Percentiles rank a stretch among this genome's conserved stretches.
Conservation (phyloP, 1,284 basidiomycete species). For the Cryptococcus sp. region DNA sequence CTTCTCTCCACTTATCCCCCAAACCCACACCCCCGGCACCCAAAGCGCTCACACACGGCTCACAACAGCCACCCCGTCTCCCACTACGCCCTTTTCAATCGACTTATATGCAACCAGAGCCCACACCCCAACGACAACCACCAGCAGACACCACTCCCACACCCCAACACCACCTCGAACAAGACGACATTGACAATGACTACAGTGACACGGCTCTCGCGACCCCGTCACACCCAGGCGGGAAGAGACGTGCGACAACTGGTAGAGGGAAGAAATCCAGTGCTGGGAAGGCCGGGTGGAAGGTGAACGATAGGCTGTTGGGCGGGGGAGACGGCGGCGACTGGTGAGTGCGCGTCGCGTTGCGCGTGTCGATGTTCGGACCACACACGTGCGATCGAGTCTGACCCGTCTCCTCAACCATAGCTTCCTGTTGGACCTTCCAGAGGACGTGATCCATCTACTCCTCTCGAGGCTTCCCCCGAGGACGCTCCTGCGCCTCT, state of each 20-base stretch:
- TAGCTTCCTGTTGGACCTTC: constrained; percentile 40
- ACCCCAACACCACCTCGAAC: constrained; percentile 4
- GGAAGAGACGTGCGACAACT: neutral
- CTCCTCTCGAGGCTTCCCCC: constrained; percentile 41
- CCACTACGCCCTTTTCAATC: neutral
- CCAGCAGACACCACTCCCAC: neutral
- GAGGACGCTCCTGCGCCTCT: constrained; percentile 30
- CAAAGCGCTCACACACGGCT: no score
- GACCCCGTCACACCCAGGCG: neutral
- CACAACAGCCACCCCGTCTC: no score
- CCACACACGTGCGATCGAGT: neutral
- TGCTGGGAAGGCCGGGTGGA: constrained; percentile 7
- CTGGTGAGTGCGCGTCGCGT: constrained; percentile 18
- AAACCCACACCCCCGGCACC: no score
- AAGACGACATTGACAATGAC: constrained; percentile 4
- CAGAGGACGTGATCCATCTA: constrained; percentile 39
- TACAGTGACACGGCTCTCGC: neutral
- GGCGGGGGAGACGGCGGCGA: constrained; percentile 12
- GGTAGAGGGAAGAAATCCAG: constrained; percentile 15
- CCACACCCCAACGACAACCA: constrained; percentile 5
- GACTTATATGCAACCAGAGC: constrained; percentile 8
- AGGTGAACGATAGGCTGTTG: constrained; percentile 19
- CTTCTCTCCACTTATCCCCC: no score
- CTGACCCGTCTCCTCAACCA: constrained; percentile 2
- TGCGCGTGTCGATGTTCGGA: neutral